Conservation (phyloP, 257 asterid species). For the Penstemon davidsonii region DNA sequence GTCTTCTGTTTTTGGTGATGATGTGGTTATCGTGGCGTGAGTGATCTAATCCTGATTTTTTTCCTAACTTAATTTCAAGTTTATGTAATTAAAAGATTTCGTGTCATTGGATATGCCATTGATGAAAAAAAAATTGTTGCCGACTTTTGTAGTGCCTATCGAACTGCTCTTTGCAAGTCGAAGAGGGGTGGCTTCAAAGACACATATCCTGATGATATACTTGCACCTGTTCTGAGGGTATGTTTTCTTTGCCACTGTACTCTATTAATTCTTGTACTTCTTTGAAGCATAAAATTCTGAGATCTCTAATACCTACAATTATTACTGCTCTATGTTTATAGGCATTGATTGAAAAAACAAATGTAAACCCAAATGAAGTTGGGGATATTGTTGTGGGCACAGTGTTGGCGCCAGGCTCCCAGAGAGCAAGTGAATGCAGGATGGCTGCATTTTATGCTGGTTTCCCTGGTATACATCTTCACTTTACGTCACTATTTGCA, state of each 20-base stretch:
- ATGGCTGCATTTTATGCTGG: slow-evolving; percentile 99
- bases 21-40: slow-evolving; percentile 98
- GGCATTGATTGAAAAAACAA: slow-evolving; percentile 84
- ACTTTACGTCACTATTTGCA: not conserved
- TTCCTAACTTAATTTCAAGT: slow-evolving; percentile 9
- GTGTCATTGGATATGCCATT: not conserved
- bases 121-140: slow-evolving; percentile 14
- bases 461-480: slow-evolving; percentile 70
- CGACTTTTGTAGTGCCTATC: slow-evolving; percentile 65
- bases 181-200: slow-evolving; percentile 98
- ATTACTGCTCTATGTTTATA: slow-evolving; percentile 18
- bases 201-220: slow-evolving; percentile 91
- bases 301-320: not conserved
- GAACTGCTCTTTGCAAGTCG: slow-evolving; percentile 89
- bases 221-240: slow-evolving; percentile 91
- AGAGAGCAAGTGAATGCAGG: slow-evolving; percentile 97
- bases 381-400: slow-evolving; percentile 98
- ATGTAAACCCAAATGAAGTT: slow-evolving; percentile 80
- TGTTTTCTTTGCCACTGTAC: slow-evolving; percentile 13
- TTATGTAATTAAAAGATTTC: slow-evolving; percentile 12
- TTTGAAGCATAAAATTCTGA: slow-evolving; percentile 16
- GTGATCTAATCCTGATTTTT: slow-evolving; percentile 33
- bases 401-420: slow-evolving; percentile 95
- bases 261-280: slow-evolving; percentile 22
- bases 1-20: slow-evolving; percentile 86